Evolutionary conservation across 2,329 filamentous ascomycete genomes (phyloP).

Genomic region (Xylaria sp.): DNA sequence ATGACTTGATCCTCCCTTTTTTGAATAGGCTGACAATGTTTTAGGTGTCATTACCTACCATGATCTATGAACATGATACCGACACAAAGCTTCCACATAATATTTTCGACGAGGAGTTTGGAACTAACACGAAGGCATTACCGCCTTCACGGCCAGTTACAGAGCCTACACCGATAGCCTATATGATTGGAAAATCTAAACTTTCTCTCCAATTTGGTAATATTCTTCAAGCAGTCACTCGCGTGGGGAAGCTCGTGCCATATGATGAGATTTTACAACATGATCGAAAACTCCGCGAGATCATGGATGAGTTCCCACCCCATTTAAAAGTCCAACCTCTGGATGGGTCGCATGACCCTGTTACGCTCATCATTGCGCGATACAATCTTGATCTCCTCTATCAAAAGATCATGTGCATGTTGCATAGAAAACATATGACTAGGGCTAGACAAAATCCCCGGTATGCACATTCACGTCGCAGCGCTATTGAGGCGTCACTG

Average conservation of each 20-base stretch:
- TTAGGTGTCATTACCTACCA: conserved; percentile 67
- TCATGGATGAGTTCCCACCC: conserved; percentile 76
- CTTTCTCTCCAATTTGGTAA: conserved; percentile 75
- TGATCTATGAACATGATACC: conserved; percentile 78
- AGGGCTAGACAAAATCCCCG: conserved; percentile 80
- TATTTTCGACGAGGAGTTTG: conserved; percentile 83
- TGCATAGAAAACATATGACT: conserved; percentile 89
- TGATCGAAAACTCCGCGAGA: conserved; percentile 69
- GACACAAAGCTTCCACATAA: conserved; percentile 81
- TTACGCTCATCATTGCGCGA: conserved; percentile 85
- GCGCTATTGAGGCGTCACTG: conserved; percentile 87
- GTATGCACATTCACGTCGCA: conserved; percentile 84
- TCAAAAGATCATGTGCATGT: conserved; percentile 86
- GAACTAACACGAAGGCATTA: conserved; percentile 72
- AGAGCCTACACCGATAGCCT: conserved; percentile 80
- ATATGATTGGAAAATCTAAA: conserved; percentile 79
- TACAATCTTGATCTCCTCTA: conserved; percentile 87
- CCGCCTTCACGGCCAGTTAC: conserved; percentile 73
- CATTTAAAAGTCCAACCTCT: conserved; percentile 81
- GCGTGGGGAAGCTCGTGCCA: conserved; percentile 63
- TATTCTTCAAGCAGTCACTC: conserved; percentile 73
- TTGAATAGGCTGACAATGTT: conserved; percentile 21
- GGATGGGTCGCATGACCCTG: conserved; percentile 80
- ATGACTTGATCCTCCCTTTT: background rate
- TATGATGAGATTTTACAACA: conserved; percentile 74